Base-by-base conservation (phyloP, 2,329 filamentous ascomycete species). In the Anthostomella pinea region DNA sequence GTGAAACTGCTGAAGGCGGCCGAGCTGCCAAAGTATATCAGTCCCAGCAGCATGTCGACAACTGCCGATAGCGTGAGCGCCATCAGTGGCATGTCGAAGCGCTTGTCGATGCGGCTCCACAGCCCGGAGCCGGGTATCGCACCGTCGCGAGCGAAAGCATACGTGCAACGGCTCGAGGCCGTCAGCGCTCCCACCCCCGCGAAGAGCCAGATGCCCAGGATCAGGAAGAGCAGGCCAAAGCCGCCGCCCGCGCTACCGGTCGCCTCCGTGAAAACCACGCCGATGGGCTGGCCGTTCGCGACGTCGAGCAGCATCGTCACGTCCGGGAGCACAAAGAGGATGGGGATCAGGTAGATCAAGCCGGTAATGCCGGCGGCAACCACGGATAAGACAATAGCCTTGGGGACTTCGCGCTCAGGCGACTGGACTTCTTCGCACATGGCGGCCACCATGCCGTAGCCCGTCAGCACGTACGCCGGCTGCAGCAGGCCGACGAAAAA, bases 1-100 rank as follows among this genome's bases (percentile, higher is more conserved):
- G 85, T 89, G 61, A 90, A 89, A 8, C 79, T 82, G 67, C 83
- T 85, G 67, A 90, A 90, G 0, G 86, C 86, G 0, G 84, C 83
- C 0, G 77, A 75, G 2, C 81, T 85, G 8, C 86, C 86, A 46
- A 90, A 87, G 65, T 87, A 90, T 60, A 90, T 88, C 47, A 86
- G 71, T 0, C 85, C 85, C 1, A 90, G 71, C 8, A 89, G 64
- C 48, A 79, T 84, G 58, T 85, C 80, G 27, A 90, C 77, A 0
- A 70, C 55, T 0, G 83, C 81, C 0, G 83, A 87, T 2, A 90
- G 69, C 3, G 80, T 65, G 6, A 90, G 70, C 1, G 81, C 83
- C 68, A 72, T 79, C 2, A 91, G 66, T 0, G 87, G 86, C 36
- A 90, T 79, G 39, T 83, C 79, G 33, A 87, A 72, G 3, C 66